These are phyloP conservation scores for Podochytrium sp. DNA, from an alignment of 192 early-diverging fungal genomes.

Conservation along the genomic window DNA sequence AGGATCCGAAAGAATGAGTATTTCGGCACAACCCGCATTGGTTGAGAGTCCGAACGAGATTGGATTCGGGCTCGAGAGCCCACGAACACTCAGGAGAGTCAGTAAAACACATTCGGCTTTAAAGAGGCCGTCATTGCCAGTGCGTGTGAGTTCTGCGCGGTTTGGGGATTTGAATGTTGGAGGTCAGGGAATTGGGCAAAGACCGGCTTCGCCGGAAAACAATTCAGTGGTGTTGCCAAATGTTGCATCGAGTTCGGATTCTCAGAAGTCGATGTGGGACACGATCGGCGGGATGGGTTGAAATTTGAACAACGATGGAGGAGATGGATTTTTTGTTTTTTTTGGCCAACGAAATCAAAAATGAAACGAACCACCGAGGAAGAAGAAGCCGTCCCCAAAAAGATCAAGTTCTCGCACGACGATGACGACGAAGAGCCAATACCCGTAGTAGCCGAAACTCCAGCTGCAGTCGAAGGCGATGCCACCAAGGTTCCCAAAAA, in stretches of 20 bases:
- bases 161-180: background rate
- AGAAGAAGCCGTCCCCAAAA: background rate
- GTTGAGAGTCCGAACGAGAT: background rate
- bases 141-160: background rate
- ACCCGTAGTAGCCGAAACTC: background rate
- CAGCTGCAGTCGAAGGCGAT: background rate
- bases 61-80: background rate
- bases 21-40: background rate
- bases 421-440: background rate
- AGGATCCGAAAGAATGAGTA: background rate
- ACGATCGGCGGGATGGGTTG: no score
- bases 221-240: no score
- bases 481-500: background rate
- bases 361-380: background rate
- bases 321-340: background rate
- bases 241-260: background rate
- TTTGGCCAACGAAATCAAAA: background rate
- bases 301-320: background rate
- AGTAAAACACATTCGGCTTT: background rate
- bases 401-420: conserved; percentile 8
- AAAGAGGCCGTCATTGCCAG: background rate
- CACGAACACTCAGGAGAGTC: background rate
- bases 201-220: background rate
- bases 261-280: background rate
- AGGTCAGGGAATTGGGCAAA: background rate